Evolutionary conservation across 2,329 filamentous ascomycete genomes (phyloP), one percentile per base, ranked within the genome.

Genomic region (Pezicula neosporulosa): DNA sequence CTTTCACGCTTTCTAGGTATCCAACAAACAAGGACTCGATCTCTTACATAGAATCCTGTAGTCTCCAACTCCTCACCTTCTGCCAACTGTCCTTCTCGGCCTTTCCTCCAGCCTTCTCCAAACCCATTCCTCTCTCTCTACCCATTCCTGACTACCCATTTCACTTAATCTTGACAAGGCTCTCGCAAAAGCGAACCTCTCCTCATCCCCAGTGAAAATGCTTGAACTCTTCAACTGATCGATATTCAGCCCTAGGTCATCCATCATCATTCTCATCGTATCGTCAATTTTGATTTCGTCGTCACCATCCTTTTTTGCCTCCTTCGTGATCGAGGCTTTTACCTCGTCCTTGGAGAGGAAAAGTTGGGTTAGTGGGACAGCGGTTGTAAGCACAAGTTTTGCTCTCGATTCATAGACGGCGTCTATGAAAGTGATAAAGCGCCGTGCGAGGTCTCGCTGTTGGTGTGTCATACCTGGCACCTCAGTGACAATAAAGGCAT

Each of bases 361-460:
- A 33, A 97, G 82, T 66, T 96, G 86, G 7, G 83, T 83, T 2
- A 99, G 76, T 0, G 93, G 90, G 45, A 92, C 89, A 38, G 86
- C 90, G 3, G 89, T 92, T 0, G 94, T 99, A 50, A 99, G 81
- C 15, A 97, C 93, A 7, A 99, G 81, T 72, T 97, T 97, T n/a
- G 91, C 92, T 69, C 93, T 82, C 27, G 80, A 78, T 70, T 99
- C 94, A 66, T 99, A 99, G 4, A 97, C 87, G 6, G 94, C 93
- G 67, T 99, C 94, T 58, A 99, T 90, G 62, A 99, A 97, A 0
- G 93, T 99, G 68, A 99, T 99, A 70, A 99, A 97, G 5, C 94
- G 81, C 12, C 94, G 77, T 0, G 94, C 94, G 37, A 96, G 78
- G 71, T 99, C 94, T 18, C 94, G 83, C 64, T 91, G 84, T 49